phyloP scores from a whole-genome alignment of 495 filamentous ascomycete species.

The Extremus antarcticus region DNA sequence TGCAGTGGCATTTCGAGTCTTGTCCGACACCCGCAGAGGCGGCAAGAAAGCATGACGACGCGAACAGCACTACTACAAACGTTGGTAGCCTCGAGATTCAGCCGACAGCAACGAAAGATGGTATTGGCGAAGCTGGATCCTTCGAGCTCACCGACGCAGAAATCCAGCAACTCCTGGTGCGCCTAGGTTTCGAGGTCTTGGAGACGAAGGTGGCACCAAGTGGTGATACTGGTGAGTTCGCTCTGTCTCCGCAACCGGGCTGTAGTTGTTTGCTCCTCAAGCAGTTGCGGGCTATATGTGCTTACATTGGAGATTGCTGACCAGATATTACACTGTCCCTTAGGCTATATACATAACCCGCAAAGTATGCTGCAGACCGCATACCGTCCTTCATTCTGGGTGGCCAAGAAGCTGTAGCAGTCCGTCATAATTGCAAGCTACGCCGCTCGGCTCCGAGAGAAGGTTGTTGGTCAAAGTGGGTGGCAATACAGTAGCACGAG shows the following conservation, averaged over 20 bases:
- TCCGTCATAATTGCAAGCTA: too few relatives aligned
- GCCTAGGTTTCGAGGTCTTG: conserved; percentile 68
- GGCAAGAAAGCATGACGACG: conserved; percentile 30
- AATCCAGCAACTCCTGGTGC: conserved; percentile 61
- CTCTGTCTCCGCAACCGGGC: too few relatives aligned
- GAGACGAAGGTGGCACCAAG: conserved; percentile 23
- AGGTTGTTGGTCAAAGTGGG: background rate
- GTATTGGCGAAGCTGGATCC: conserved; percentile 68
- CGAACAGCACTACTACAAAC: conserved; percentile 25
- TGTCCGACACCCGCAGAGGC: conserved; percentile 37
- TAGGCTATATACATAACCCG: conserved; percentile 73
- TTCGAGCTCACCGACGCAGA: conserved; percentile 85
- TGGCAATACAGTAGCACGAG: background rate
- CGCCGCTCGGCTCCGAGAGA: too few relatives aligned
- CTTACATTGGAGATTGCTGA: too few relatives aligned
- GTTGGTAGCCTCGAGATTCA: background rate
- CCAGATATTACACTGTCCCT: background rate
- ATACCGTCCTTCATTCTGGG: conserved; percentile 71
- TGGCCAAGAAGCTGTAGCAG: conserved; percentile 38
- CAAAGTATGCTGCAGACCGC: conserved; percentile 74
- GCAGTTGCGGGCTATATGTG: too few relatives aligned
- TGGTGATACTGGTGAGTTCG: conserved; percentile 31
- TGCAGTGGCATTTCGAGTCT: conserved; percentile 81
- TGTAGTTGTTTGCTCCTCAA: too few relatives aligned
- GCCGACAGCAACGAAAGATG: conserved; percentile 17